Evolutionary conservation across 805 yeast species (phyloP), one percentile per base, ranked within the genome.

Genomic region (Ogataea saltuana): DNA sequence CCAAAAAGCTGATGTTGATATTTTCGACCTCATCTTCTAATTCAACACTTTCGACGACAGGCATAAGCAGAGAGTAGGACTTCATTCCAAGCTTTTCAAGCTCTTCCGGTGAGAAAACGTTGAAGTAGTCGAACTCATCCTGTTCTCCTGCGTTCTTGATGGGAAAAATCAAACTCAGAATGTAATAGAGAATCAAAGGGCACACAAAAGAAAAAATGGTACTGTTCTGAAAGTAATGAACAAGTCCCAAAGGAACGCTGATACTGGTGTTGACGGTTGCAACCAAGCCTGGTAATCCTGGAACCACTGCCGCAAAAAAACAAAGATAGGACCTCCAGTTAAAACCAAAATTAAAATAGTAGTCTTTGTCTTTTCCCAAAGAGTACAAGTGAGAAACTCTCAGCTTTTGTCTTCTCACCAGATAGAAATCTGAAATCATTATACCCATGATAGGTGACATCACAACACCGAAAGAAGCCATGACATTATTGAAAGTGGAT

Each of bases 201-300:
- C 69, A 63, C 22, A 60, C 42, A 46, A 72, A 73, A 1, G 72
- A 69, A 47, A 69, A 71, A 44, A 74, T 62, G 6, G 71, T 61
- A 49, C 70, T 72, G 41, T 72, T 75, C 42, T 71, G 63, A 52
- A 67, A 75, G 54, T 64, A 74, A 45, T 70, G 66, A 11, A 64
- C 55, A 15, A 68, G 60, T n/a, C 78, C 79, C 6, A 63, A 54
- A 2, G 64, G 54, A 60, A 70, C 54, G 20, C 60, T 66, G 31
- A 35, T 27, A 12, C 39, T 19, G 41, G 63, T 40, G 32, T 59
- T 56, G 5, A 67, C 64, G 16, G 52, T 53, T 18, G 57, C 44
- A 11, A 62, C 61, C 42, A 67, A 47, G 9, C 72, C 71, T 1
- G 72, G 71, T 7, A 68, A 46, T 13, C 68, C 69, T 2, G 70